A percentile compares a stretch with the other conserved stretches of the same genome.
Conservation (phyloP, 2,329 filamentous ascomycete species). For the Cryphonectria nitschkei region DNA sequence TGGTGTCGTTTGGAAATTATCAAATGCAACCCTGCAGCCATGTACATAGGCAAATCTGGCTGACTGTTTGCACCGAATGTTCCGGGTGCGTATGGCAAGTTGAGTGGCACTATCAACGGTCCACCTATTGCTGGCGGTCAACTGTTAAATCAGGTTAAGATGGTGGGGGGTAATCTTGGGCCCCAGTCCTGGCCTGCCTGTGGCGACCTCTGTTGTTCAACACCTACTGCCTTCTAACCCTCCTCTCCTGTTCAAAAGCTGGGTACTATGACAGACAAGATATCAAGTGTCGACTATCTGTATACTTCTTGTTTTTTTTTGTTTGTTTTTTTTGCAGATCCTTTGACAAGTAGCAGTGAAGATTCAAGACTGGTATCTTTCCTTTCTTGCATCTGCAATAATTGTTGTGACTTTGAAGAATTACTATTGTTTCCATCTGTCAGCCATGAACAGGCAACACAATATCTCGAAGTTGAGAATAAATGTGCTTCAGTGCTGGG, state of each 20-base stretch:
- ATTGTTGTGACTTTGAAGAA: not conserved
- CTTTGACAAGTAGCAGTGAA: not conserved
- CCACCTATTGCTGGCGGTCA: not conserved
- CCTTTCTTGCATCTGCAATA: not conserved
- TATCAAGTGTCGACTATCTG: not conserved
- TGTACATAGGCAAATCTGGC: not conserved
- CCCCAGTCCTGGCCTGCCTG: not conserved
- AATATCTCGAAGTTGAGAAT: not conserved
- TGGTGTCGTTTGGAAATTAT: not conserved
- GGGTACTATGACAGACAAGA: not conserved
- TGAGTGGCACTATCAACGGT: not conserved
- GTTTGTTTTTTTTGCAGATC: not conserved
- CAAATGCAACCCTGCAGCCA: slow-evolving; percentile 1
- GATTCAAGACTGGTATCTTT: not conserved
- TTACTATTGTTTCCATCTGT: no score
- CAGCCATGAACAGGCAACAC: not conserved
- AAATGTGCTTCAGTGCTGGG: not conserved
- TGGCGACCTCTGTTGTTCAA: not conserved
- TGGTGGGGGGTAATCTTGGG: not conserved
- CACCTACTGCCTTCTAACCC: not conserved
- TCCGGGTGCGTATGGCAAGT: not conserved
- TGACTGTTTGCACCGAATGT: not conserved
- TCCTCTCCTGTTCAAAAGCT: no score
- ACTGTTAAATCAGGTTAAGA: slow-evolving; percentile 5
- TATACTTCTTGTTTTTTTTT: not conserved